phyloP scores from a whole-genome alignment of 805 yeast genomes.

The Metschnikowia cubensis region DNA sequence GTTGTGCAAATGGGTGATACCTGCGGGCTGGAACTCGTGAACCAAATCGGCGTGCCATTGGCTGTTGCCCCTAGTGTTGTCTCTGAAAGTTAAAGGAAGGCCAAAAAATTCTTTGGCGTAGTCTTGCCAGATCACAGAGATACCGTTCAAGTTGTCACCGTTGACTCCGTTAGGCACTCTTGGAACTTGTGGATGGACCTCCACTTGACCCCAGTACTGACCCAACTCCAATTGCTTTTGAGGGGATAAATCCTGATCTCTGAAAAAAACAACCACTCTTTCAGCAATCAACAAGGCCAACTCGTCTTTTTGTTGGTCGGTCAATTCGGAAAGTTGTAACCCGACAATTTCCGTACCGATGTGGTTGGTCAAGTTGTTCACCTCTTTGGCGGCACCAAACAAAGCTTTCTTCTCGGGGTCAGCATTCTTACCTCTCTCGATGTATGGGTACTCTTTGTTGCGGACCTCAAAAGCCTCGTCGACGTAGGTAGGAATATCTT shows the following conservation, averaged over 20 bases:
- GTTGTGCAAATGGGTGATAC: slow-evolving; percentile 50
- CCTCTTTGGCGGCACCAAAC: slow-evolving; percentile 30
- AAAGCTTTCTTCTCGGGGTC: slow-evolving; percentile 30
- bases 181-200: slow-evolving; percentile 20
- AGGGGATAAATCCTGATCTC: slow-evolving; percentile 30
- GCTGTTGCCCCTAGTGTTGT: slow-evolving; percentile 20
- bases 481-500: slow-evolving; percentile 22
- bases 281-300: slow-evolving; percentile 30
- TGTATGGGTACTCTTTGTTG: slow-evolving; percentile 22
- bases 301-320: slow-evolving; percentile 27
- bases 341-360: slow-evolving; percentile 32
- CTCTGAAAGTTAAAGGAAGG: slow-evolving; percentile 27
- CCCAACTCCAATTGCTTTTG: slow-evolving; percentile 30
- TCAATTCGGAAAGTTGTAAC: slow-evolving; percentile 26
- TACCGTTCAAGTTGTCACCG: slow-evolving; percentile 20
- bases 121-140: slow-evolving; percentile 32
- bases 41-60: slow-evolving; percentile 48
- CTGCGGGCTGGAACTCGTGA: slow-evolving; percentile 56
- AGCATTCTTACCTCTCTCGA: slow-evolving; percentile 26
- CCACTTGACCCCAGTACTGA: slow-evolving; percentile 29
- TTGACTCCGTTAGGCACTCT: slow-evolving; percentile 16
- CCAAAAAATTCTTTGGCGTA: slow-evolving; percentile 20
- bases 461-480: slow-evolving; percentile 25
- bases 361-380: slow-evolving; percentile 27
- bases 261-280: slow-evolving; percentile 28